phyloP scores from a whole-genome alignment of 768 basidiomycete genomes.

The Daedalea quercina region DNA sequence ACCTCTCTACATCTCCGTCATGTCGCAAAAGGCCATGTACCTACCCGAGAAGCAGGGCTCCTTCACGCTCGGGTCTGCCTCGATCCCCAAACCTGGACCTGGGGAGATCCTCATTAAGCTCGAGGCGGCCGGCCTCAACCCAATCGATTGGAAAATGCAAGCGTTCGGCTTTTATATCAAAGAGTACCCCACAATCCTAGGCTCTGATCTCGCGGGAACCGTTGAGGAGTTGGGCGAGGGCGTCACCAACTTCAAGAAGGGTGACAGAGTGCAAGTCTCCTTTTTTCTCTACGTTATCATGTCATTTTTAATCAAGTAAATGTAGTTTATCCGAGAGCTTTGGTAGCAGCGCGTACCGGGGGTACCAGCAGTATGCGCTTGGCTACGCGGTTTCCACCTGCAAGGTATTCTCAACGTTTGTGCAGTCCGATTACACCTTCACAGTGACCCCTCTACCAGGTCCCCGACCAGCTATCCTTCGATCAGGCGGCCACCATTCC shows the following conservation, averaged over 20 bases:
- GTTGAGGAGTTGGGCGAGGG: conserved; percentile 26
- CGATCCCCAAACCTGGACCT: conserved; percentile 26
- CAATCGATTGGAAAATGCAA: conserved; percentile 19
- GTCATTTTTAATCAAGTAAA: not conserved
- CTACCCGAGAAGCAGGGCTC: conserved; percentile 8
- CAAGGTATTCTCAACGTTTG: conserved; percentile 12
- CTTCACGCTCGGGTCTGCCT: conserved; percentile 1
- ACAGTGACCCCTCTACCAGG: conserved; percentile 8
- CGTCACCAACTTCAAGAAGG: conserved; percentile 25
- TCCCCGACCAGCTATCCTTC: conserved; percentile 32
- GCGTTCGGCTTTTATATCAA: conserved; percentile 14
- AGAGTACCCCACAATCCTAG: conserved; percentile 17
- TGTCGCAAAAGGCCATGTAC: conserved; percentile 11
- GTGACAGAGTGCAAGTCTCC: conserved; percentile 24
- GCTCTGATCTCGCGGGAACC: conserved; percentile 12
- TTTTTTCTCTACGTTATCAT: not conserved
- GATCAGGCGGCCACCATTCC: conserved; percentile 39
- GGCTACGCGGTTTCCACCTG: conserved; percentile 19
- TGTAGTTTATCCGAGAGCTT: not conserved
- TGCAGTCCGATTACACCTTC: conserved; percentile 2
- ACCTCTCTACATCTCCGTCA: not conserved
- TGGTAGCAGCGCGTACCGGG: not conserved
- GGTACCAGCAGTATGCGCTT: conserved; percentile 20
- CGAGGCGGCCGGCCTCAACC: conserved; percentile 36
- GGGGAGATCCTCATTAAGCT: conserved; percentile 37